Evolutionary conservation across 2,329 filamentous ascomycete genomes (phyloP), one percentile per base, ranked within the genome.

Genomic region (Epichloe elymi): DNA sequence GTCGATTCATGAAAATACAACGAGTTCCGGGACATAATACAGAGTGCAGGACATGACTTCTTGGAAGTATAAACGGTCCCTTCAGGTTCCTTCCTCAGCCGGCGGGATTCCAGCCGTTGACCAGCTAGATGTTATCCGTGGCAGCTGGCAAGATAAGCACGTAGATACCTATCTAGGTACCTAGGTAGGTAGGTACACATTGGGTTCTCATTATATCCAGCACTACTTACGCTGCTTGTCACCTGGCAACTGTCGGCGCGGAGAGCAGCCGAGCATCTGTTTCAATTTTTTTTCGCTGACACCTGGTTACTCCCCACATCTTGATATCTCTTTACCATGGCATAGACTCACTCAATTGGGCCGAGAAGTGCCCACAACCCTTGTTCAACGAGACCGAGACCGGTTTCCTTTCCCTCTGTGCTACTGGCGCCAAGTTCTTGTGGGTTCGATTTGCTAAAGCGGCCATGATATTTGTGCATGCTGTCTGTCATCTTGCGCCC

Each of bases 111-210:
- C 46, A 48, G 37, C 35, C n/a, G 46, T 30, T 39, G 23, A 26
- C 4, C 36, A 14, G 15, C 46, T 23, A 33, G 37, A 40, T n/a
- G 23, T 15, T 2, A 40, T 48, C 23, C 37, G 36, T 49, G 40
- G 46, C 47, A 42, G 47, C 47, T 36, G 39, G 47, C 40, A 42
- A 46, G 19, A 19, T 19, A 20, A 30, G 35, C 45, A 38, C 15
- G 5, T 14, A 45, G 30, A 35, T 36, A 14, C 6, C 30, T 23
- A 2, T 3, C 6, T 35, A 35, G n/a, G 12, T 46, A 44, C 43
- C 15, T 45, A 45, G 14, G 2, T 61, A 46, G 4, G 43, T 46
- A 46, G 15, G n/a, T 46, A 36, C 33, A 36, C 8, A 5, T n/a
- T 26, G 30, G 30, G 30, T 11, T 30, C 30, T 30, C 30, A 1